These are phyloP conservation scores for Colletotrichum karsti DNA, from an alignment of 2,329 filamentous ascomycete genomes.

Conservation along the genomic window DNA sequence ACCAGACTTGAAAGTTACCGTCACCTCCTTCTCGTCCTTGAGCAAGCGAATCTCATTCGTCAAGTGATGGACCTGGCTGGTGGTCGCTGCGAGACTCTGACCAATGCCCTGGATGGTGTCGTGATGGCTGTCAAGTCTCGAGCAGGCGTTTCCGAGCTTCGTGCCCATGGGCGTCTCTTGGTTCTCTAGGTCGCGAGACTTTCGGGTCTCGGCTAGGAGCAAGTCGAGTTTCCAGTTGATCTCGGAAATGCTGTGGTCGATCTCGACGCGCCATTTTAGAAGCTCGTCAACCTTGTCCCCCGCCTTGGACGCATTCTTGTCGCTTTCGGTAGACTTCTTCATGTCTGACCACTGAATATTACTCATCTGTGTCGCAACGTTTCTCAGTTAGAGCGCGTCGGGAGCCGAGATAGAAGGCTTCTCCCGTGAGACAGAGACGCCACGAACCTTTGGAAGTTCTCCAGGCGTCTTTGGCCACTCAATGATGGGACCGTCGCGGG, in stretches of 20 bases:
- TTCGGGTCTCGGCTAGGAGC: constrained; percentile 1
- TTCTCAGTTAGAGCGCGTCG: neutral
- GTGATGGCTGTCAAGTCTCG: constrained; percentile 1
- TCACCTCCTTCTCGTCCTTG: neutral
- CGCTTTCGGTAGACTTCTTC: neutral
- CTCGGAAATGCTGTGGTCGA: neutral
- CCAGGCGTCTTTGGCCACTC: neutral
- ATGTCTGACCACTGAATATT: neutral
- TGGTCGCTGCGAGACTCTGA: neutral
- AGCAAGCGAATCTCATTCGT: neutral
- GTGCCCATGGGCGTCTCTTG: constrained; percentile 7
- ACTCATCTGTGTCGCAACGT: neutral
- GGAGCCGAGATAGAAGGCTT: neutral
- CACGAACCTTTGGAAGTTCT: neutral
- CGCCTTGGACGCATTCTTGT: neutral
- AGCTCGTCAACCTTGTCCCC: neutral
- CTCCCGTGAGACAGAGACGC: neutral
- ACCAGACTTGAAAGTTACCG: constrained; percentile 6
- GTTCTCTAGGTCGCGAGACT: constrained; percentile 6
- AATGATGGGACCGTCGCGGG: neutral
- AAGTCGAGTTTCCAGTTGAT: constrained; percentile 6
- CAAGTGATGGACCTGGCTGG: neutral
- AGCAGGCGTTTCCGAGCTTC: constrained; percentile 1
- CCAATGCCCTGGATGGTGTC: neutral
- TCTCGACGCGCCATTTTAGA: neutral